phyloP scores from a whole-genome alignment of 169 alveolate species.

The Sarcocystis neurona region DNA sequence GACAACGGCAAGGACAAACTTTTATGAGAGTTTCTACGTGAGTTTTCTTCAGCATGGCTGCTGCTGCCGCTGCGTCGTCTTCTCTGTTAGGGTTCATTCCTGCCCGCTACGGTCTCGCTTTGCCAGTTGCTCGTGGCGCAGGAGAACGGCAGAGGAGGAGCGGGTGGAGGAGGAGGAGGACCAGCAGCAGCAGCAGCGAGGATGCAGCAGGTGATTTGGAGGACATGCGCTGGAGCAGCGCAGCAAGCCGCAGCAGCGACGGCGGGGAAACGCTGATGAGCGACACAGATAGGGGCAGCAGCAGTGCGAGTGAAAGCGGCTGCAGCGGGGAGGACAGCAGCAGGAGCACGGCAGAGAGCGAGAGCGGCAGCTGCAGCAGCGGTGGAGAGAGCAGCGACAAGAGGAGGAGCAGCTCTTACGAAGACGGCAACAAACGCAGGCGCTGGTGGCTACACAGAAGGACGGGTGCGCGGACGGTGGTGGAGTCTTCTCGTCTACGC shows the following conservation, averaged over 20 bases:
- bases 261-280: background rate
- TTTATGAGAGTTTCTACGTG: no score
- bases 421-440: background rate
- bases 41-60: no score
- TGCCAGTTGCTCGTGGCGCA: no score
- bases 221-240: background rate
- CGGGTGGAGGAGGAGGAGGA: no score
- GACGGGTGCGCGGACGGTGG: background rate
- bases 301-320: background rate
- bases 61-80: no score
- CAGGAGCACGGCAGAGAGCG: background rate
- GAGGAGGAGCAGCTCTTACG: background rate
- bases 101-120: no score
- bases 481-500: background rate
- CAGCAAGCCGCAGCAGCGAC: background rate
- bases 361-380: background rate
- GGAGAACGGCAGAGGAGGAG: no score
- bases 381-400: background rate
- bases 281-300: background rate
- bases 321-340: background rate
- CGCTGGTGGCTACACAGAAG: background rate
- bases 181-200: background rate
- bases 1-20: no score
- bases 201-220: background rate
- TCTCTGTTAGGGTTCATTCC: no score